phyloP scores from a whole-genome alignment of 2,329 filamentous ascomycete genomes.

The Exserohilum turcica region DNA sequence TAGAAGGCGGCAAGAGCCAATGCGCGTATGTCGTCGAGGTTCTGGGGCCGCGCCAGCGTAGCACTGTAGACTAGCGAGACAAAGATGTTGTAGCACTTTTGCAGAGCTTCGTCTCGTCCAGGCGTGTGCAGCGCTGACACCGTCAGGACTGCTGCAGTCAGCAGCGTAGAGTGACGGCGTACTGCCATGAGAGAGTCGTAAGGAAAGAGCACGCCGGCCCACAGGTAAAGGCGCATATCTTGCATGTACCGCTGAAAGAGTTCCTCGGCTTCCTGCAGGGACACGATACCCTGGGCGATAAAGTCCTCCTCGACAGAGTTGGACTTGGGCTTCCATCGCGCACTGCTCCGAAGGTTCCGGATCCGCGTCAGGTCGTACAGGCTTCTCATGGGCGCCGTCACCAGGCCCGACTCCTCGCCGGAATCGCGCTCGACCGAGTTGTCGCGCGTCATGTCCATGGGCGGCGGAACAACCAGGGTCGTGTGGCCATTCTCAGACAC shows the following conservation, averaged over 20 bases:
- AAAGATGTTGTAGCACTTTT: conserved; percentile 42
- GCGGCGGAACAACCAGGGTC: conserved; percentile 32
- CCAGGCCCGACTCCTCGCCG: conserved; percentile 33
- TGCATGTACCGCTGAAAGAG: conserved; percentile 39
- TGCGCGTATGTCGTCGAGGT: conserved; percentile 48
- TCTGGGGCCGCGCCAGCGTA: conserved; percentile 44
- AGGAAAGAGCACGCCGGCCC: conserved; percentile 40
- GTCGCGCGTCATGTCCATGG: conserved; percentile 44
- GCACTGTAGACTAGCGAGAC: conserved; percentile 41
- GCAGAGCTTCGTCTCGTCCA: conserved; percentile 33
- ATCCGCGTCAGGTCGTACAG: conserved; percentile 43
- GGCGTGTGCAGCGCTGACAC: conserved; percentile 40
- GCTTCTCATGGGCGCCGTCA: conserved; percentile 42
- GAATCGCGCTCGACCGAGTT: conserved; percentile 39
- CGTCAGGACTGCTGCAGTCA: conserved; percentile 39
- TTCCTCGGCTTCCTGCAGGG: conserved; percentile 34
- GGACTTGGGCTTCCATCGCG: conserved; percentile 28
- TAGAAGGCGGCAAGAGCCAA: conserved; percentile 50
- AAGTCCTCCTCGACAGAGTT: conserved; percentile 40
- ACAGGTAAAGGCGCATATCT: conserved; percentile 40
- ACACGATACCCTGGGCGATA: conserved; percentile 38
- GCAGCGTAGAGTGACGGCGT: conserved; percentile 37
- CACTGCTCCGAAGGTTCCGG: conserved; percentile 39
- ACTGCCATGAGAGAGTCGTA: conserved; percentile 38
- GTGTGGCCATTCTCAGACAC: conserved; percentile 31